These are phyloP conservation scores for Suhomyces bolitotheri DNA, from an alignment of 1,139 yeast genomes.

Conservation along the genomic window DNA sequence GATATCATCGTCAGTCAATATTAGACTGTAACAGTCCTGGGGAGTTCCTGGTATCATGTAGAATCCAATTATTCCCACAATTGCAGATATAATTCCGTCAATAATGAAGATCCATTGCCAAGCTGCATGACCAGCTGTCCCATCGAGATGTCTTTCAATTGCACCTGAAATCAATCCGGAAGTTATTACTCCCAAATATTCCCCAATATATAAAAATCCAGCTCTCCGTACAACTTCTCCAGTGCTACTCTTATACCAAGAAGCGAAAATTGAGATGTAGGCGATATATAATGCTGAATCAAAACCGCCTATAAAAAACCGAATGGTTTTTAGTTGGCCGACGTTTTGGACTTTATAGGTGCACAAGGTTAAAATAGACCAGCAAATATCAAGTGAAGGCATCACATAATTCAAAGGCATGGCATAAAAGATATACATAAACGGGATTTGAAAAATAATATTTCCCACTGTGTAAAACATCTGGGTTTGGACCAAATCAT, in stretches of 20 bases:
- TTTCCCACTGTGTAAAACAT: conserved; percentile 58
- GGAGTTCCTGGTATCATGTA: conserved; percentile 71
- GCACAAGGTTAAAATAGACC: conserved; percentile 66
- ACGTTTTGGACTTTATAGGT: conserved; percentile 48
- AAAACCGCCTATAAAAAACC: conserved; percentile 61
- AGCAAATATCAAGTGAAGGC: conserved; percentile 56
- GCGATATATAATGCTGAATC: conserved; percentile 62
- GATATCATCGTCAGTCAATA: conserved; percentile 61
- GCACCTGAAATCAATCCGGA: conserved; percentile 65
- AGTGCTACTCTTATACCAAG: conserved; percentile 52
- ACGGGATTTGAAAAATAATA: conserved; percentile 54
- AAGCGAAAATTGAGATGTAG: conserved; percentile 57
- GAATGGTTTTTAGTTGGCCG: conserved; percentile 51
- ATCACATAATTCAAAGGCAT: conserved; percentile 47
- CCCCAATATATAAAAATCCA: conserved; percentile 59
- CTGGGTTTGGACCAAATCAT: conserved; percentile 61
- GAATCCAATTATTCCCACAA: conserved; percentile 61
- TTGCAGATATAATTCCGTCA: conserved; percentile 61
- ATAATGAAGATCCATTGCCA: conserved; percentile 77
- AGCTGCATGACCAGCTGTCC: conserved; percentile 52
- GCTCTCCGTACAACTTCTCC: conserved; percentile 60
- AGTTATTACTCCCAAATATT: conserved; percentile 58
- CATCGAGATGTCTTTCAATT: conserved; percentile 47
- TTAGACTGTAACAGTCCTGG: conserved; percentile 51
- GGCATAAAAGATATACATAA: conserved; percentile 29